Evolutionary conservation across 129 eudicot genomes (phyloP).

Genomic region (Tagetes patula): DNA sequence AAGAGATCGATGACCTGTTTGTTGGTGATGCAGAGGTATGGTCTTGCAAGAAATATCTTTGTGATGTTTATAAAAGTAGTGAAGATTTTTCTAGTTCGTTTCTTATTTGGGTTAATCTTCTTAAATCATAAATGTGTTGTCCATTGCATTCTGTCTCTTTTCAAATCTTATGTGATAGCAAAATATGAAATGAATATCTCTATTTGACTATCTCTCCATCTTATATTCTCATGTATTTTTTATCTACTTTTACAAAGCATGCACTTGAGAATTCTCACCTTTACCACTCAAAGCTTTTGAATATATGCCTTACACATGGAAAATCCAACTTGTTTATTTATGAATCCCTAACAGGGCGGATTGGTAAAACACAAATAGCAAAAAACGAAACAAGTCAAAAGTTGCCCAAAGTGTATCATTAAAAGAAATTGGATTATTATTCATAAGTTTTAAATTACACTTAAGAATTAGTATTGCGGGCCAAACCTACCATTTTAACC

Average conservation of each 20-base stretch:
- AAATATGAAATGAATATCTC: not conserved
- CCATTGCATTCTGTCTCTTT: not conserved
- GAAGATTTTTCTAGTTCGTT: not conserved
- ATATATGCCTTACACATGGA: not conserved
- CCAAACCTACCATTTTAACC: not conserved
- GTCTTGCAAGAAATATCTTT: slow-evolving; percentile 11
- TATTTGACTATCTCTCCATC: not conserved
- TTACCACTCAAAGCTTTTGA: slow-evolving; percentile 11
- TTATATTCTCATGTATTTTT: not conserved
- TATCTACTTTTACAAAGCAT: not conserved
- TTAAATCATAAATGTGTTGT: not conserved
- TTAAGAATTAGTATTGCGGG: not conserved
- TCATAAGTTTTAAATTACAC: not conserved
- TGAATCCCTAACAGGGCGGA: not conserved
- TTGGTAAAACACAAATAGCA: not conserved
- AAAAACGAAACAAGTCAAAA: not conserved
- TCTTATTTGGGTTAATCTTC: not conserved
- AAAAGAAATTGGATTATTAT: not conserved
- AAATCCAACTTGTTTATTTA: not conserved
- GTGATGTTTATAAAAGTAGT: not conserved
- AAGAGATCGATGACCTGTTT: slow-evolving; percentile 48
- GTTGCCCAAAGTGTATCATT: not conserved
- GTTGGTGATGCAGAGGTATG: slow-evolving; percentile 49
- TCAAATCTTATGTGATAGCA: not conserved
- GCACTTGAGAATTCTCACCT: not conserved